A percentile compares a stretch with the other conserved stretches of the same genome.
Evolutionary conservation across 208 protist genomes (phyloP).

Genomic region (Leishmania amazonensis): DNA sequence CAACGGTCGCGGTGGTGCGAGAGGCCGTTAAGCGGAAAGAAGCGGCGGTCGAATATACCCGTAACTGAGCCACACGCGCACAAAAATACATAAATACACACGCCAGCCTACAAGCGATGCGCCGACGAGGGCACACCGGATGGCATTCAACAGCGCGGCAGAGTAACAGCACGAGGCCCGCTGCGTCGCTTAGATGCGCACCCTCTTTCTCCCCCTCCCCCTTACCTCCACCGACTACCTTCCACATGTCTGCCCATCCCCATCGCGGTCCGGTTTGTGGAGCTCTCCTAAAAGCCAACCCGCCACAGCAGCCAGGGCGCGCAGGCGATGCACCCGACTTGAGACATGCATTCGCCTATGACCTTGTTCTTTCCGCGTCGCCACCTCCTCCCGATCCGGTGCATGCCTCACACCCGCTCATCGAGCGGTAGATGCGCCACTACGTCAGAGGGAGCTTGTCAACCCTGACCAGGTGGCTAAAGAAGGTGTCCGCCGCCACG

Average conservation of each 20-base stretch:
- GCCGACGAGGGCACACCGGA: neutral
- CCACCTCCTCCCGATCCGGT: neutral
- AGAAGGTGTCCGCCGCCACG: slow-evolving; percentile 37
- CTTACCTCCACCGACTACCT: neutral
- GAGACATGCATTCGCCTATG: neutral
- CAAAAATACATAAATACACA: neutral
- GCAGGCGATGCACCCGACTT: neutral
- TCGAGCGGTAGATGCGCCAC: no score
- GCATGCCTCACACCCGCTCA: neutral
- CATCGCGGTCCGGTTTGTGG: neutral
- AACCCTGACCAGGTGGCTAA: slow-evolving; percentile 36
- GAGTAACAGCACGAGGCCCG: neutral
- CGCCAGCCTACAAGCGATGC: neutral
- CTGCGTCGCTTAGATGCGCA: neutral
- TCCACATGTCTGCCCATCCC: neutral
- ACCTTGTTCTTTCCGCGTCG: neutral
- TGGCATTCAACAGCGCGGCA: neutral
- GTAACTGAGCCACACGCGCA: neutral
- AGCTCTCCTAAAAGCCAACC: neutral
- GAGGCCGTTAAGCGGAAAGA: neutral
- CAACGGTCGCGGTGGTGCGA: neutral
- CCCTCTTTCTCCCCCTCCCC: neutral
- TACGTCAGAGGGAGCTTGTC: slow-evolving; percentile 20
- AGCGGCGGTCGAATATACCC: neutral
- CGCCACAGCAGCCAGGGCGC: neutral